Conservation (phyloP, 2,329 filamentous ascomycete species). For the Paecilomyces dactylethromorphus region DNA sequence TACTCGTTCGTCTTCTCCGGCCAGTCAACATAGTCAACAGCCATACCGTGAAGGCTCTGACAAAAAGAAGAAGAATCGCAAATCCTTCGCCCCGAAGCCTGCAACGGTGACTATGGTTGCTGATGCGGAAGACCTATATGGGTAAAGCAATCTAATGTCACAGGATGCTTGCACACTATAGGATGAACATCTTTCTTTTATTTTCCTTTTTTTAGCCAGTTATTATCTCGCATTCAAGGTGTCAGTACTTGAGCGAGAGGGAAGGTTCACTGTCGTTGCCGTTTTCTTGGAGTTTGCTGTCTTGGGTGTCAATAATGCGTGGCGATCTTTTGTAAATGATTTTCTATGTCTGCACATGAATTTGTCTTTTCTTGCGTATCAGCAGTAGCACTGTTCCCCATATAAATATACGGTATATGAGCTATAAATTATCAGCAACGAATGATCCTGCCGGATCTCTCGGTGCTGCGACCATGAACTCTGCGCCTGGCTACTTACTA, state of each 20-base stretch:
- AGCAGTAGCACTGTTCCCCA: not conserved
- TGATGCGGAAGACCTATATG: conserved; percentile 29
- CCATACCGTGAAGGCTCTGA: not conserved
- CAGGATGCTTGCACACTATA: not conserved
- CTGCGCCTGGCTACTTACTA: too few species aligned
- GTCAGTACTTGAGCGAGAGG: not conserved
- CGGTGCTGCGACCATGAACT: too few species aligned
- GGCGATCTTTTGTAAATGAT: not conserved
- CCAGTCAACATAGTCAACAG: not conserved
- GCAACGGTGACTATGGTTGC: conserved; percentile 32
- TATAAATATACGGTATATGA: not conserved
- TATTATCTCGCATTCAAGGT: not conserved
- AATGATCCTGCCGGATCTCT: too few species aligned
- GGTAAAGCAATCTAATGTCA: conserved; percentile 10
- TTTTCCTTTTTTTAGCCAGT: not conserved
- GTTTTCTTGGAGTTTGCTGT: not conserved
- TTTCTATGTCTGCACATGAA: not conserved
- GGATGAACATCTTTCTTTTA: not conserved
- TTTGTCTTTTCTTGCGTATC: not conserved
- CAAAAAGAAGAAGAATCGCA: conserved; percentile 11
- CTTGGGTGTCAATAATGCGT: not conserved
- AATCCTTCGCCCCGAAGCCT: conserved; percentile 13
- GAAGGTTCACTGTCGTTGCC: not conserved
- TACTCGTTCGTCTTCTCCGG: not conserved
- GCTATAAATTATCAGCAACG: not conserved